phyloP scores from a whole-genome alignment of 768 basidiomycete species.

The Leccinum fibrillosum region DNA sequence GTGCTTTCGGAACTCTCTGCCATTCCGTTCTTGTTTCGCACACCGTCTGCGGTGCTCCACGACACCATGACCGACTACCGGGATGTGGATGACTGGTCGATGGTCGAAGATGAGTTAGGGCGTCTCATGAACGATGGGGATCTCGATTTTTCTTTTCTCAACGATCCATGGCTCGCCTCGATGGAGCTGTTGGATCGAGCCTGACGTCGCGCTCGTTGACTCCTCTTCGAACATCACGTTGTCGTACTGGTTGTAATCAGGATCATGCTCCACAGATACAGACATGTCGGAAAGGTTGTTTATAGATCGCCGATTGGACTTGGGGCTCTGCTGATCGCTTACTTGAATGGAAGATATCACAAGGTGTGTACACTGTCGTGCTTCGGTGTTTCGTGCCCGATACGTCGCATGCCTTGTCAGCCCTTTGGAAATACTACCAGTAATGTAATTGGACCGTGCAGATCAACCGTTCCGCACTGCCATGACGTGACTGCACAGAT shows the following conservation, averaged over 20 bases:
- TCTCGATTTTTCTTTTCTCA: conserved; percentile 29
- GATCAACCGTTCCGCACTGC: too few species aligned
- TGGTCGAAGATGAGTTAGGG: conserved; percentile 20
- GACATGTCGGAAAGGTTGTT: background rate
- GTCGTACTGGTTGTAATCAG: background rate
- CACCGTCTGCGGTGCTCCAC: conserved; percentile 12
- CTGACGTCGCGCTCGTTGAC: background rate
- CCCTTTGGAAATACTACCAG: too few species aligned
- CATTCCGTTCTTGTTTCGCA: conserved; percentile 28
- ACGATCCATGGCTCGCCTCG: conserved; percentile 11
- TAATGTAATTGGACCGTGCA: too few species aligned
- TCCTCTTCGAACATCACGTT: conserved; percentile 1
- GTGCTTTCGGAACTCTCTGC: conserved; percentile 27
- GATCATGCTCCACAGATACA: background rate
- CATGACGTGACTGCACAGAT: too few species aligned
- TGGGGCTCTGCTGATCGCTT: too few species aligned
- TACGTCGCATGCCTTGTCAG: background rate
- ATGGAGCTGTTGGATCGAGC: conserved; percentile 14
- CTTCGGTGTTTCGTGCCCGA: background rate
- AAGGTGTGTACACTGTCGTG: background rate
- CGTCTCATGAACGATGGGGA: conserved; percentile 18
- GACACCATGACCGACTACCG: background rate
- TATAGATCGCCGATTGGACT: background rate
- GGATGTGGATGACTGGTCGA: conserved; percentile 9
- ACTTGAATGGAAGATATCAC: too few species aligned